Base-by-base conservation (phyloP, 2,329 filamentous ascomycete species). In the Pseudocercospora macadamiae region DNA sequence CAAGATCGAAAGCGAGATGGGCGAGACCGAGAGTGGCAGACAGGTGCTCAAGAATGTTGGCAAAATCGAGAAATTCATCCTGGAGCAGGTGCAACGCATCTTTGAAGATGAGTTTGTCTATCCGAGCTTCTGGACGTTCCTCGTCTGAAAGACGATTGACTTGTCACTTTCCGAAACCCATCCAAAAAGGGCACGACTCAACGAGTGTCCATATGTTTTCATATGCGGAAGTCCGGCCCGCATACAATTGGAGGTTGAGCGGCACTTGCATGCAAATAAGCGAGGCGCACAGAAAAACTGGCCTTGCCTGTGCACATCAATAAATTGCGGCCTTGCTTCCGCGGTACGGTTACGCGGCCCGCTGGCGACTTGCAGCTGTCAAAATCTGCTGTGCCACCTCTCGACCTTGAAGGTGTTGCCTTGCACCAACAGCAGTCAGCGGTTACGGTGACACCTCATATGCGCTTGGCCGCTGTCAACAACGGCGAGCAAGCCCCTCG, bases 21-120 rank as follows among this genome's bases (percentile, higher is more conserved):
- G 95, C 5, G 89, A 95, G 73, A 87, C 92, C 65, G 92, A 96
- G 70, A 88, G 89, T 60, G 91, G 91, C 23, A 96, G 95, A 77
- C 93, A 97, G 78, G 95, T 93, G 47, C 79, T 99, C 60, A 97
- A 97, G 82, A 99, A 99, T 74, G 93, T 99, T 51, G 93, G 95
- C 59, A 99, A 99, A 81, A 95, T 99, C 58, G 95, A 99, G 79
- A 89, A 91, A 69, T 99, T 99, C 74, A 91, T 99, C 57, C 82
- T 99, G 60, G 93, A 97, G 74, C 93, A 97, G 76, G 95, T 99
- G 62, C 87, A 93, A 72, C 86, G 92, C 71, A 97, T 99, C 68
- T 97, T 99, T 71, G 95, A 99, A 76, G 95, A 97, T 73, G 95
- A 99, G 75, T 95, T 97, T 77, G 93, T 97, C 62, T 97, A 96